Conservation (phyloP, 345 rosid genomes). For the Eucalyptus lansdowneana region DNA sequence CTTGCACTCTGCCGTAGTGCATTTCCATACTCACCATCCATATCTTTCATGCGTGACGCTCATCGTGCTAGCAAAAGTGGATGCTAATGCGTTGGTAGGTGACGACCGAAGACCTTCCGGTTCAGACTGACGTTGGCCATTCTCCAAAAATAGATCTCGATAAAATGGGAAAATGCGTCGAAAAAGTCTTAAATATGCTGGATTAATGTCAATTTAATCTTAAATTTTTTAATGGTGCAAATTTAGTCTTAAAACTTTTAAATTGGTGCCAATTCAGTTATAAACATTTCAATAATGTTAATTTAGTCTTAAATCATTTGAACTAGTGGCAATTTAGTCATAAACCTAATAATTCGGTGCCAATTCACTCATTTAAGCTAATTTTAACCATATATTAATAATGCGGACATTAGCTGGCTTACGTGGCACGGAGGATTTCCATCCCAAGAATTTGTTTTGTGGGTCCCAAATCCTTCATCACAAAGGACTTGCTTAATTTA, state of each 20-base stretch:
- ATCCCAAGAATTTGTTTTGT: too few relatives aligned
- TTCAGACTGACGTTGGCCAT: not conserved
- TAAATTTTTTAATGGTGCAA: too few relatives aligned
- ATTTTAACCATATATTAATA: too few relatives aligned
- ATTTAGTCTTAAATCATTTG: too few relatives aligned
- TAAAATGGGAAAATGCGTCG: too few relatives aligned
- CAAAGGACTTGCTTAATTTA: too few relatives aligned
- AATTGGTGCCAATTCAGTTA: rapidly evolving
- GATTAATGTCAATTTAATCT: too few relatives aligned
- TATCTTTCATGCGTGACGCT: not conserved
- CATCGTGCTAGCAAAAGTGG: not conserved
- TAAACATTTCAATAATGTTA: rapidly evolving
- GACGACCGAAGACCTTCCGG: not conserved
- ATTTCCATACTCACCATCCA: not conserved
- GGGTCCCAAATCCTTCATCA: too few relatives aligned
- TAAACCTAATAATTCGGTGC: too few relatives aligned
- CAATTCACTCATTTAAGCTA: rapidly evolving
- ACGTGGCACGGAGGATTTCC: rapidly evolving
- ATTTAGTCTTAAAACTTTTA: too few relatives aligned
- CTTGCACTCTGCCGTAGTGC: not conserved
- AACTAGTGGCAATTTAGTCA: too few relatives aligned
- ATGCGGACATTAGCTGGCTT: rapidly evolving
- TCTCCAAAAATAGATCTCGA: not conserved
- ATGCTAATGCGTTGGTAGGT: not conserved
- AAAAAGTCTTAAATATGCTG: rapidly evolving